These are phyloP conservation scores for Botrytis paeoniae DNA, from an alignment of 2,329 filamentous ascomycete species.

Conservation along the genomic window DNA sequence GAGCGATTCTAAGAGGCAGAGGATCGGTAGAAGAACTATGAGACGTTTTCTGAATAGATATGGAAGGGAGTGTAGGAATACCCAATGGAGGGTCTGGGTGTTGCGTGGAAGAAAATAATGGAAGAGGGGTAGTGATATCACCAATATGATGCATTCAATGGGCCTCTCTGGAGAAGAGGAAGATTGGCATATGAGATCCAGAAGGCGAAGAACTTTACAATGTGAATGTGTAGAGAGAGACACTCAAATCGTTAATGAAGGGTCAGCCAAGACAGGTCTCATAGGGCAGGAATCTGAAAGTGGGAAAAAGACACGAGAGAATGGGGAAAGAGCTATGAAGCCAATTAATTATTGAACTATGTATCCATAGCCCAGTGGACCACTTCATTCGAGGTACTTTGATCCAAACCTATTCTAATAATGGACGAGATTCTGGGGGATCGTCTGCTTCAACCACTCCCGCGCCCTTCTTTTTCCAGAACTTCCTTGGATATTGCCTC, in stretches of 20 bases:
- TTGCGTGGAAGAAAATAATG: not conserved
- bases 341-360: not conserved
- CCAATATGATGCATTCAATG: not conserved
- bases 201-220: not conserved
- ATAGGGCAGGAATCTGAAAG: no score
- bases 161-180: not conserved
- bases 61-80: not conserved
- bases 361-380: not conserved
- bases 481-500: not conserved
- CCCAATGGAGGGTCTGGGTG: not conserved
- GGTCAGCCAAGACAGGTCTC: not conserved
- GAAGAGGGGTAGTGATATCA: not conserved
- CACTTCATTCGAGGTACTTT: not conserved
- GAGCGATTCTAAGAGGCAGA: not conserved
- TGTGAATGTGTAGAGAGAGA: not conserved
- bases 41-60: not conserved
- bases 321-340: not conserved
- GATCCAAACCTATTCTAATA: not conserved
- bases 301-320: not conserved
- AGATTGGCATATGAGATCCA: not conserved
- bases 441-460: not conserved
- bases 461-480: not conserved
- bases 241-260: not conserved
- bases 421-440: constrained; percentile 1
- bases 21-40: not conserved